A percentile compares a stretch with the other conserved stretches of the same genome.
These are phyloP conservation scores for Trematosphaeria pertusa DNA, from an alignment of 2,329 filamentous ascomycete species.

Conservation along the genomic window DNA sequence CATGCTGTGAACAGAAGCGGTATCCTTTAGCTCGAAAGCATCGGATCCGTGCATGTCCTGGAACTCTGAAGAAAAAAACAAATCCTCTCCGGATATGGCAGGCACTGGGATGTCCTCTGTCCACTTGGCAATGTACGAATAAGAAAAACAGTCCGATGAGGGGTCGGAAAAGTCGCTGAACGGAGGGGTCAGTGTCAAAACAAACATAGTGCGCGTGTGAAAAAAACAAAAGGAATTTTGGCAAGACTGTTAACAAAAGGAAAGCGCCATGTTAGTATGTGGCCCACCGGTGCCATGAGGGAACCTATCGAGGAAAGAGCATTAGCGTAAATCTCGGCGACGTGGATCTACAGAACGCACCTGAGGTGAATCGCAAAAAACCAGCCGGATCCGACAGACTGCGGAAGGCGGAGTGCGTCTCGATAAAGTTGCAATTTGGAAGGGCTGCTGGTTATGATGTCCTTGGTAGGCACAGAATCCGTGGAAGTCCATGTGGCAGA, in stretches of 20 bases:
- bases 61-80: constrained; percentile 43
- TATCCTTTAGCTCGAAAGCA: constrained; percentile 45
- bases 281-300: background rate
- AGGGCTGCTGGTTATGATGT: constrained; percentile 2
- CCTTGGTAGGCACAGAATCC: constrained; percentile 3
- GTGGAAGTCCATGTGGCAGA: constrained; percentile 4
- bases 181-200: constrained; percentile 45
- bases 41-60: constrained; percentile 45
- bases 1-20: constrained; percentile 51
- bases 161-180: constrained; percentile 50
- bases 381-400: no score
- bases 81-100: constrained; percentile 41
- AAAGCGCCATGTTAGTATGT: constrained; percentile 49
- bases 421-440: no score
- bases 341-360: no score
- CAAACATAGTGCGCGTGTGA: constrained; percentile 13
- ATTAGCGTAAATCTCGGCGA: no score
- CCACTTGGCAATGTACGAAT: constrained; percentile 50
- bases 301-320: background rate
- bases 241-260: constrained; percentile 25
- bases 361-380: no score
- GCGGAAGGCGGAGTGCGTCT: no score
- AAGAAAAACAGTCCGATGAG: constrained; percentile 38
- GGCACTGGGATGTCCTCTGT: constrained; percentile 47
- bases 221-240: constrained; percentile 22